Percentiles rank a stretch among this genome's conserved stretches.
Conservation (phyloP, 2,329 filamentous ascomycete species). For the Fusarium beomiforme region DNA sequence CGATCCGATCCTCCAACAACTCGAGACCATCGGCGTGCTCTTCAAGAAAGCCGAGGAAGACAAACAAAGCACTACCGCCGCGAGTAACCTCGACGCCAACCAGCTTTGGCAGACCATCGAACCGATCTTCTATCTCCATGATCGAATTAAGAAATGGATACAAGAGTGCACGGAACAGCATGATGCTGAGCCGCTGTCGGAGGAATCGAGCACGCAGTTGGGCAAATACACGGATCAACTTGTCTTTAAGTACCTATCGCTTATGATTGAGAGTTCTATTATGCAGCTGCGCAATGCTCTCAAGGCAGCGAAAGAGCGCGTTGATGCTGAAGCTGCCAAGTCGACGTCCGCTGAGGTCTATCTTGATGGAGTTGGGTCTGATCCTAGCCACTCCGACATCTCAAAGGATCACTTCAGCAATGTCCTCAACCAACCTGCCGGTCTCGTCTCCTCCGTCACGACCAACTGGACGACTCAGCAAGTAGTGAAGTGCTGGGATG, state of each 20-base stretch:
- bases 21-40: conserved; percentile 40
- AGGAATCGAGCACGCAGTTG: conserved; percentile 35
- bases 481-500: conserved; percentile 69
- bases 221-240: conserved; percentile 88
- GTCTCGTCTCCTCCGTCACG: conserved; percentile 43
- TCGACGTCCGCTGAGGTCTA: conserved; percentile 67
- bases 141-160: conserved; percentile 54
- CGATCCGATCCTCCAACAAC: conserved; percentile 40
- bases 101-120: conserved; percentile 86
- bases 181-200: conserved; percentile 25
- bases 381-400: conserved; percentile 82
- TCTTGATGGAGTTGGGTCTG: conserved; percentile 79
- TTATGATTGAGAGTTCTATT: conserved; percentile 89
- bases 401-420: conserved; percentile 84
- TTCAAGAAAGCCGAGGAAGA: conserved; percentile 41
- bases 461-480: conserved; percentile 45
- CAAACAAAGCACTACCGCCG: conserved; percentile 6
- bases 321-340: conserved; percentile 55
- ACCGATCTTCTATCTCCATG: conserved; percentile 73
- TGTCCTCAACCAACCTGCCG: conserved; percentile 57
- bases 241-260: conserved; percentile 84
- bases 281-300: conserved; percentile 81
- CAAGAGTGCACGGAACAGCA: conserved; percentile 72
- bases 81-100: conserved; percentile 32
- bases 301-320: conserved; percentile 52